These are phyloP conservation scores for Colletotrichum liaoningense DNA, from an alignment of 2,329 filamentous ascomycete species.

Conservation along the genomic window DNA sequence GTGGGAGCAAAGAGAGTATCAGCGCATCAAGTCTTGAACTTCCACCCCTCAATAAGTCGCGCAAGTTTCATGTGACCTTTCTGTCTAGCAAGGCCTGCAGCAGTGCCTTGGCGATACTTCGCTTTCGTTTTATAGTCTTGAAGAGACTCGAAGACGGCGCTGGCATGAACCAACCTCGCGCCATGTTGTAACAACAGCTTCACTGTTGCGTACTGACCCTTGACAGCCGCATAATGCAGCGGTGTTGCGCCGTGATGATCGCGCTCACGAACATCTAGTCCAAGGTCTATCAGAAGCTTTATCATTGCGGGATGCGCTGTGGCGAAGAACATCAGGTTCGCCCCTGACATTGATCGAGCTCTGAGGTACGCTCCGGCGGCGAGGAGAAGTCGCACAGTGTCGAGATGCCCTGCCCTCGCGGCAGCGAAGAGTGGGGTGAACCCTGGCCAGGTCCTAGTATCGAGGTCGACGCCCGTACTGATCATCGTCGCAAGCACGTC, in stretches of 20 bases:
- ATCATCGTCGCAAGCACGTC: constrained; percentile 41
- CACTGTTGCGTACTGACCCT: constrained; percentile 39
- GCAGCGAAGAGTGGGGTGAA: constrained; percentile 43
- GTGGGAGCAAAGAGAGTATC: not conserved
- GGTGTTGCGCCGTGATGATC: constrained; percentile 41
- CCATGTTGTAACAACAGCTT: constrained; percentile 42
- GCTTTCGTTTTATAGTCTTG: constrained; percentile 34
- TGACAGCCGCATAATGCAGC: constrained; percentile 41
- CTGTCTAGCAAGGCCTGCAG: constrained; percentile 40
- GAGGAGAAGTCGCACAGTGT: constrained; percentile 41
- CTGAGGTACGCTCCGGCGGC: constrained; percentile 37
- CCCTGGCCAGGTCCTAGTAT: constrained; percentile 39
- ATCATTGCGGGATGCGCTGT: constrained; percentile 35
- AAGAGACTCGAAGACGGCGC: constrained; percentile 39
- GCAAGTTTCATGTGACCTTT: constrained; percentile 35
- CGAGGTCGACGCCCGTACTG: constrained; percentile 37
- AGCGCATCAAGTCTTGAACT: constrained; percentile 18
- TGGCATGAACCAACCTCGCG: constrained; percentile 37
- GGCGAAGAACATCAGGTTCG: constrained; percentile 38
- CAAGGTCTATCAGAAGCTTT: constrained; percentile 37
- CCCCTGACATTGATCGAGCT: constrained; percentile 36
- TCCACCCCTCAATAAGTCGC: constrained; percentile 36
- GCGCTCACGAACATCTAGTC: constrained; percentile 39
- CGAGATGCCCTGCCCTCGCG: constrained; percentile 39
- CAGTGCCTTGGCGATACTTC: constrained; percentile 40